Conservation (phyloP, 106 monocot genomes). For the Acorus gramineus region DNA sequence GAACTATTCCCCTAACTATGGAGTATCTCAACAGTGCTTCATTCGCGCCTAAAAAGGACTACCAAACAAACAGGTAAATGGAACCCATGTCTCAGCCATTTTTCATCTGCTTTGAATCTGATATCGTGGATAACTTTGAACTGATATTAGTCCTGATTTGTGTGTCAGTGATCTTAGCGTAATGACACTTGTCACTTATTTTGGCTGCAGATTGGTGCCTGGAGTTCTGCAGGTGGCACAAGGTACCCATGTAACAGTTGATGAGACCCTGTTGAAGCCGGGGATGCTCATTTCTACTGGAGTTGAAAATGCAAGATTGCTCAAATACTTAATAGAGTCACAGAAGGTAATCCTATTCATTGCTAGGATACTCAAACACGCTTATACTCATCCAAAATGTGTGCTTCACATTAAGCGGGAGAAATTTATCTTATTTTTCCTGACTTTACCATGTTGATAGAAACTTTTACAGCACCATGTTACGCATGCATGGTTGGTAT, state of each 20-base stretch:
- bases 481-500: neutral
- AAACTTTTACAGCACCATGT: neutral
- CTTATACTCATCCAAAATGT: too few species aligned
- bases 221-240: slow-evolving; percentile 80
- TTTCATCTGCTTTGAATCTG: neutral
- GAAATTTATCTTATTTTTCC: too few species aligned
- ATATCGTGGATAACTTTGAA: too few species aligned
- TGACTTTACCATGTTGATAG: too few species aligned
- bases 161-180: too few species aligned
- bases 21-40: slow-evolving; percentile 68
- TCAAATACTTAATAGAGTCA: slow-evolving; percentile 73
- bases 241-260: slow-evolving; percentile 80
- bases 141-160: too few species aligned
- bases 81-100: neutral
- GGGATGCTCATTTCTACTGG: slow-evolving; percentile 77
- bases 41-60: slow-evolving; percentile 79
- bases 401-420: too few species aligned
- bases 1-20: slow-evolving; percentile 56
- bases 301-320: slow-evolving; percentile 59
- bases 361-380: too few species aligned
- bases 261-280: slow-evolving; percentile 68
- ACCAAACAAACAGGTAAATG: slow-evolving; percentile 71
- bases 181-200: neutral
- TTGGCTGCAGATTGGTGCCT: slow-evolving; percentile 47
- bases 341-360: slow-evolving; percentile 39